These are phyloP conservation scores for Amylostereum areolatum DNA, from an alignment of 1,284 basidiomycete species.

Conservation along the genomic window DNA sequence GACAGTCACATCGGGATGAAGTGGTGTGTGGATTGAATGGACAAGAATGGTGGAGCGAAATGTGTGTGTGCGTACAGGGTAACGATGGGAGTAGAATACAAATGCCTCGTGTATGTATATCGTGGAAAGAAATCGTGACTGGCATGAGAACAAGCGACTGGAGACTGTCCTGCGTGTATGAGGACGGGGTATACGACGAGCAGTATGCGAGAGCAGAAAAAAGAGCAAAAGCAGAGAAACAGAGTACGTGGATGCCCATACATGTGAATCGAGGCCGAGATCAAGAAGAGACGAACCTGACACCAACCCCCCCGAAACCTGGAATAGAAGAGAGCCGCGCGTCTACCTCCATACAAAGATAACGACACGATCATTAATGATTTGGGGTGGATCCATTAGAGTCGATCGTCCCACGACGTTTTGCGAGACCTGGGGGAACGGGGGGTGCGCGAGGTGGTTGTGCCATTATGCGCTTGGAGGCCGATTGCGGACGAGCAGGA, in stretches of 20 bases:
- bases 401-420: background rate
- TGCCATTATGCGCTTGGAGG: background rate
- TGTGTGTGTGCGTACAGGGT: too few species aligned
- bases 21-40: too few species aligned
- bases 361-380: background rate
- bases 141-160: too few species aligned
- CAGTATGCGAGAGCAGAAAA: background rate
- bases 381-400: background rate
- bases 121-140: too few species aligned
- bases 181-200: background rate
- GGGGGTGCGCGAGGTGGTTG: background rate
- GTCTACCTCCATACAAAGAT: background rate
- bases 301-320: background rate
- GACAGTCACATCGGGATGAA: too few species aligned
- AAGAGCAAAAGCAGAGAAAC: background rate
- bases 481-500: background rate
- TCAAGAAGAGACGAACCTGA: background rate
- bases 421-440: background rate
- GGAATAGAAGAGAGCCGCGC: background rate
- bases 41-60: too few species aligned
- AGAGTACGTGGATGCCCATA: background rate
- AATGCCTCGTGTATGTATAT: too few species aligned
- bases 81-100: too few species aligned
- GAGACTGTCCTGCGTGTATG: background rate
- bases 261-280: background rate